Conservation (phyloP, 2,329 filamentous ascomycete genomes). For the Aschersonia sp. region DNA sequence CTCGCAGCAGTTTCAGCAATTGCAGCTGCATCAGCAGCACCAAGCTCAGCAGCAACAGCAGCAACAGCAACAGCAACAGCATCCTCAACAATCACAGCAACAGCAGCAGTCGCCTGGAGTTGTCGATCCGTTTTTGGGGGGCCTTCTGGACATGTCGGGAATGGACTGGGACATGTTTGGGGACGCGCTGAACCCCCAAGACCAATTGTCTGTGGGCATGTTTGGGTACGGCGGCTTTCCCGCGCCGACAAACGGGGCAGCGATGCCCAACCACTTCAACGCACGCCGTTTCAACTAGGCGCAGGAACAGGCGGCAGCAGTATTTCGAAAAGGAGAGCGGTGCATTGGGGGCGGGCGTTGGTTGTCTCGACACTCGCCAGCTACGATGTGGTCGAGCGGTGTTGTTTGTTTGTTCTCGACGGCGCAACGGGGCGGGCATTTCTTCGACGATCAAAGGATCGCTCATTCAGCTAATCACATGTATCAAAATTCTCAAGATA, state of each 20-base stretch:
- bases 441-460: too few relatives aligned
- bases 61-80: conserved; percentile 1
- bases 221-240: conserved; percentile 16
- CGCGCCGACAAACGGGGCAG: conserved; percentile 4
- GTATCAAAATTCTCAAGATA: too few relatives aligned
- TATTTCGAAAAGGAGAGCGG: too few relatives aligned
- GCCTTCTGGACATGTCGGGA: conserved; percentile 26
- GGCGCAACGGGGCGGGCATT: too few relatives aligned
- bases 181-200: conserved; percentile 12
- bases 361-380: too few relatives aligned
- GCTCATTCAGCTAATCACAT: too few relatives aligned
- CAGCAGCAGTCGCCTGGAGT: conserved; percentile 7
- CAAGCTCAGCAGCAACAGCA: neutral
- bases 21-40: neutral
- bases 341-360: too few relatives aligned
- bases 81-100: neutral
- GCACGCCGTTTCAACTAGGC: conserved; percentile 2
- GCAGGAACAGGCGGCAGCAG: too few relatives aligned
- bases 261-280: conserved; percentile 3
- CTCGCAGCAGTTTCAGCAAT: neutral
- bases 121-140: conserved; percentile 28
- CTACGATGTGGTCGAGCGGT: too few relatives aligned
- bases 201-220: conserved; percentile 15
- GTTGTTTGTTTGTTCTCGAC: too few relatives aligned
- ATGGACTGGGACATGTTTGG: conserved; percentile 33